Base-by-base conservation (phyloP, 169 alveolate genomes). In the Sarcocystis neurona region DNA sequence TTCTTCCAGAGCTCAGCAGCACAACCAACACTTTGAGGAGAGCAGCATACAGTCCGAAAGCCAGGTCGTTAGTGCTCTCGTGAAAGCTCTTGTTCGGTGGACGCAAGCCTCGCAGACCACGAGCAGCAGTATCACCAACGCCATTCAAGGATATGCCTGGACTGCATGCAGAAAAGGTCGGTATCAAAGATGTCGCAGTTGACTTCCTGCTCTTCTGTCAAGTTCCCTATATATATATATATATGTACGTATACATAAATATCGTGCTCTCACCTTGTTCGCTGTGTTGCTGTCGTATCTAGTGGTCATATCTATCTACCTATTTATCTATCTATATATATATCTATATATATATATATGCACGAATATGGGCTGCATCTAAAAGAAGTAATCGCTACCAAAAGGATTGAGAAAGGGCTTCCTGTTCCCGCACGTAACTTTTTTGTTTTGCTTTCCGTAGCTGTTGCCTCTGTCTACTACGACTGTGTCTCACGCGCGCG, bases 91-190 rank as follows among this genome's bases (percentile, higher is more conserved):
- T 27, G 48, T 72, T 15, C 56, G 58, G 12, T 72, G 82, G 82
- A 72, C 82, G 6, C 47, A 39, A n/a, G 82, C 82, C 47, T 72
- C 82, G 48, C 34, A 39, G 82, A 39, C 41, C 56, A 72, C 82
- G 0, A 30, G 58, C 30, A 18, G 43, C 34, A 39, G 32, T 6
- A 27, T 72, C 39, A 72, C 82, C 27, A 72, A 72, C 32, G 82
- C 82, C 56, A 27, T 72, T 27, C 82, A 41, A 5, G 82, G 82
- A 30, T 72, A 72, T 56, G 82, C 82, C 39, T 72, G 82, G 82
- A 72, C 34, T 39, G 82, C 53, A 8, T 30, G 10, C 3, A 1
- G 56, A 72, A 48, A 53, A 72, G 82, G 82, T 72, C 18, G 41
- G 8, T 18, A 27, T 0, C 27, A 5, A 18, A 15, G 10, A 15